Evolutionary conservation across 768 basidiomycete genomes (phyloP).

Genomic region (Kwoniella pini): DNA sequence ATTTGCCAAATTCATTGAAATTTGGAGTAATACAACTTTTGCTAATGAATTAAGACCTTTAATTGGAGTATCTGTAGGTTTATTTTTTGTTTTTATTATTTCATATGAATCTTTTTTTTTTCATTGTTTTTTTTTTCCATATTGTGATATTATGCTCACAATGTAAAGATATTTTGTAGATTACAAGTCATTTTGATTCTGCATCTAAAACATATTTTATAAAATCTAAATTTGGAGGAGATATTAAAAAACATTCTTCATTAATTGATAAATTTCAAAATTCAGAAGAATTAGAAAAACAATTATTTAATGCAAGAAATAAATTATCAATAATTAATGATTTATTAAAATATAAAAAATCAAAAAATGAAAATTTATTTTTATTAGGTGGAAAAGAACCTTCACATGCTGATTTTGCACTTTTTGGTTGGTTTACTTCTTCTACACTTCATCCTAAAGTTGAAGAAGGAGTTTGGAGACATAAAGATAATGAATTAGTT

Average conservation of each 20-base stretch:
- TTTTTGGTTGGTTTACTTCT: slow-evolving; percentile 23
- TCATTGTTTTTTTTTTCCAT: too few species aligned
- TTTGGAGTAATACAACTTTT: slow-evolving; percentile 21
- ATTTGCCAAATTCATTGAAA: slow-evolving; percentile 28
- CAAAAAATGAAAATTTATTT: slow-evolving; percentile 6
- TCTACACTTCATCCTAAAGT: slow-evolving; percentile 3
- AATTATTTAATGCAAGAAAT: neutral
- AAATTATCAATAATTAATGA: slow-evolving; percentile 8
- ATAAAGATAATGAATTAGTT: slow-evolving; percentile 12
- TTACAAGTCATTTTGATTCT: slow-evolving; percentile 9
- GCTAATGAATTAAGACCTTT: slow-evolving; percentile 22
- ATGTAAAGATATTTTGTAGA: neutral
- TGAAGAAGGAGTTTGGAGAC: slow-evolving; percentile 22
- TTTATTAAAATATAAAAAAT: slow-evolving; percentile 11
- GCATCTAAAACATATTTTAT: slow-evolving; percentile 16
- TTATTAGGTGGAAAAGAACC: slow-evolving; percentile 12
- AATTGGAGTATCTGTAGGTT: slow-evolving; percentile 15
- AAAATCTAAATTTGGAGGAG: slow-evolving; percentile 10
- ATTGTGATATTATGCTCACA: too few species aligned
- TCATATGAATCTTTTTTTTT: too few species aligned
- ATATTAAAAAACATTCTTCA: neutral
- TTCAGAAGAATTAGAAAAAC: slow-evolving; percentile 3
- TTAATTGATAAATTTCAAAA: slow-evolving; percentile 1
- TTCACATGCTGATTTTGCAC: slow-evolving; percentile 18
- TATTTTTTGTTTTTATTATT: too few species aligned